A percentile compares a stretch with the other conserved stretches of the same genome.
Conservation (phyloP, 2,329 filamentous ascomycete species). For the Fusarium sp. region DNA sequence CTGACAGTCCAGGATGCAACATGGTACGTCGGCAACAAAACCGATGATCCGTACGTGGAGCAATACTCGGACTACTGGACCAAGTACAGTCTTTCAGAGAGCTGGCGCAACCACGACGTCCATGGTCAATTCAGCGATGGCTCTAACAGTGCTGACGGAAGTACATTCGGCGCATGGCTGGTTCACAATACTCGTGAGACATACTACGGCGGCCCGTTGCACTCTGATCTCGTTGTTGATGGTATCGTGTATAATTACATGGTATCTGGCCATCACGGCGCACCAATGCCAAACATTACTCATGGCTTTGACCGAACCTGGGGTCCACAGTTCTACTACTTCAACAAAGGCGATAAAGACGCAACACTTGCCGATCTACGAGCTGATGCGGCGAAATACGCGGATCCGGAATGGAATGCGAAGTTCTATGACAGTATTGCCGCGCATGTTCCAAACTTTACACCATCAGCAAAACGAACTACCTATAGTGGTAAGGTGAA, state of each 20-base stretch:
- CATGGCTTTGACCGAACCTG: slow-evolving; percentile 73
- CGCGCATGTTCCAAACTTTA: slow-evolving; percentile 21
- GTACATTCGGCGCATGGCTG: slow-evolving; percentile 69
- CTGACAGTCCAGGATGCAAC: slow-evolving; percentile 71
- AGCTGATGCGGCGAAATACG: slow-evolving; percentile 29
- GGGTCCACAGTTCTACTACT: slow-evolving; percentile 71
- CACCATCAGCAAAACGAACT: slow-evolving; percentile 13
- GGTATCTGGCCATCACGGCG: slow-evolving; percentile 70
- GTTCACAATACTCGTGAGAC: slow-evolving; percentile 72
- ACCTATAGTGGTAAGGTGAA: slow-evolving; percentile 28
- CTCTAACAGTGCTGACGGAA: slow-evolving; percentile 58
- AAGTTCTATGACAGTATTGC: slow-evolving; percentile 38
- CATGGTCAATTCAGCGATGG: slow-evolving; percentile 60
- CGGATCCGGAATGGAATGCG: slow-evolving; percentile 27
- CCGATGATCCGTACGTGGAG: slow-evolving; percentile 64
- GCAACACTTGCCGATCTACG: slow-evolving; percentile 10
- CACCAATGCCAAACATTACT: slow-evolving; percentile 71
- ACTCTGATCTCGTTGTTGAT: slow-evolving; percentile 71
- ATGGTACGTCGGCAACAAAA: slow-evolving; percentile 67
- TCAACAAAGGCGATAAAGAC: slow-evolving; percentile 56
- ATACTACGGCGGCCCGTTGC: slow-evolving; percentile 69
- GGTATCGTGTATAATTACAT: slow-evolving; percentile 73
- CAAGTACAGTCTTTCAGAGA: slow-evolving; percentile 70
- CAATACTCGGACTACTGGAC: slow-evolving; percentile 71
- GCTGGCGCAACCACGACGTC: slow-evolving; percentile 68